These are phyloP conservation scores for Lagerstroemia speciosa DNA, from an alignment of 345 rosid species.

Conservation along the genomic window DNA sequence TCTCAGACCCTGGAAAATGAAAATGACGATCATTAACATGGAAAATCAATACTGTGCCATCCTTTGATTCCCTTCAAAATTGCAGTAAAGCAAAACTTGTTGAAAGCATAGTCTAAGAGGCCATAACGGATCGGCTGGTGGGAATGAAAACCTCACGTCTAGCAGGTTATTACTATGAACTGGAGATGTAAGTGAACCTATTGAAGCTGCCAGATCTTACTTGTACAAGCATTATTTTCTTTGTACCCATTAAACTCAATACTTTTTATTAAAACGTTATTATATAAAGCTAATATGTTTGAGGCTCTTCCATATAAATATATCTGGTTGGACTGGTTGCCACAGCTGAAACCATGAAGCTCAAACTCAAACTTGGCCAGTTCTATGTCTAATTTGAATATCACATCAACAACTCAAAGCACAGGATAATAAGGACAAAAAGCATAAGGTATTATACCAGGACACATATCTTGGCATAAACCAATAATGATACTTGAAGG, in stretches of 20 bases:
- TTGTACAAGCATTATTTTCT: not conserved
- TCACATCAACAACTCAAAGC: not conserved
- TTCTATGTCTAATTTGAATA: not conserved
- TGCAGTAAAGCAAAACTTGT: not conserved
- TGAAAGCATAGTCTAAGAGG: not conserved
- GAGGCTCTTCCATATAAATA: not conserved
- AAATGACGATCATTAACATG: not conserved
- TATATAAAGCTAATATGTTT: not conserved
- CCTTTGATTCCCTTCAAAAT: not conserved
- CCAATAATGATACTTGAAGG: conserved; percentile 53
- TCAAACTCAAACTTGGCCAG: not conserved
- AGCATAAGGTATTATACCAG: conserved; percentile 44
- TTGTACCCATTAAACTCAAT: not conserved
- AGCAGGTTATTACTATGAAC: not conserved
- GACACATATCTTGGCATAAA: conserved; percentile 87
- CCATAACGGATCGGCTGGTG: not conserved
- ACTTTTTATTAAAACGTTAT: too few relatives aligned
- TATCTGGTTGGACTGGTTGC: not conserved
- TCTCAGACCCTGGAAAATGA: conserved; percentile 57
- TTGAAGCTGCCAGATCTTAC: not conserved
- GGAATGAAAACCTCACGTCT: not conserved
- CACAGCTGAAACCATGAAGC: not conserved
- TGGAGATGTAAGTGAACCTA: not conserved
- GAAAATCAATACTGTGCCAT: not conserved
- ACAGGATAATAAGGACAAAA: not conserved